Conservation (phyloP, 1,284 basidiomycete species). For the Rhodotorula sp. region DNA sequence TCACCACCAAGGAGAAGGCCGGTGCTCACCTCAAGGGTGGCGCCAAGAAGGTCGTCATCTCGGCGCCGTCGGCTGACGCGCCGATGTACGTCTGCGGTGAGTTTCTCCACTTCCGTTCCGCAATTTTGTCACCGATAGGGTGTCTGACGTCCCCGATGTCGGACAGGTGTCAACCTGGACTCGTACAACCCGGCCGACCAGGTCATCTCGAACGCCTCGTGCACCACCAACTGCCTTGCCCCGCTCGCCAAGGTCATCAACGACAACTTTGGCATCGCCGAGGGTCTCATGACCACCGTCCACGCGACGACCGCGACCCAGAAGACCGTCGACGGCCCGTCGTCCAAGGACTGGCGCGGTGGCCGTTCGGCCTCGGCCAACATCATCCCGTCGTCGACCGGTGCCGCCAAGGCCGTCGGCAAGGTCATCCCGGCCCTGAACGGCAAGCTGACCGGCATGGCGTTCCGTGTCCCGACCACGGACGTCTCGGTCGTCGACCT, state of each 20-base stretch:
- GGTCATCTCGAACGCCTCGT: slow-evolving; percentile 97
- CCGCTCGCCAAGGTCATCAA: slow-evolving; percentile 97
- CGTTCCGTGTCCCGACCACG: slow-evolving; percentile 96
- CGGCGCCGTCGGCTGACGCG: slow-evolving; percentile 95
- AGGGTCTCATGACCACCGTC: slow-evolving; percentile 98
- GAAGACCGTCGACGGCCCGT: slow-evolving; percentile 98
- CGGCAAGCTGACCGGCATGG: slow-evolving; percentile 94
- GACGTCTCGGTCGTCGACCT: slow-evolving; percentile 99
- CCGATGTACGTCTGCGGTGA: slow-evolving; percentile 69
- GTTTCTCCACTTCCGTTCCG: slow-evolving; percentile 56
- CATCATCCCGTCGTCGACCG: slow-evolving; percentile 99
- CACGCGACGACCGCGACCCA: slow-evolving; percentile 88
- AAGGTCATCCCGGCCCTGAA: slow-evolving; percentile 97
- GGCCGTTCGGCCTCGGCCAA: slow-evolving; percentile 96
- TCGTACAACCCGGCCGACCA: slow-evolving; percentile 86
- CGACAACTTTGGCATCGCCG: slow-evolving; percentile 92
- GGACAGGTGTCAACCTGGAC: slow-evolving; percentile 88
- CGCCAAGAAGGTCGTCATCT: slow-evolving; percentile 99
- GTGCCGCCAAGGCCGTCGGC: slow-evolving; percentile 94
- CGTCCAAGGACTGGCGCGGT: slow-evolving; percentile 83
- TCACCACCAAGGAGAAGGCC: slow-evolving; percentile 90
- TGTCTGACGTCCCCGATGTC: background rate
- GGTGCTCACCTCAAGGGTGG: slow-evolving; percentile 94
- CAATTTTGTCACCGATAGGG: background rate
- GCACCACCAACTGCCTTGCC: slow-evolving; percentile 99